A percentile compares a stretch with the other conserved stretches of the same genome.
Conservation (phyloP, 1,284 basidiomycete genomes). For the Irpex sp. region DNA sequence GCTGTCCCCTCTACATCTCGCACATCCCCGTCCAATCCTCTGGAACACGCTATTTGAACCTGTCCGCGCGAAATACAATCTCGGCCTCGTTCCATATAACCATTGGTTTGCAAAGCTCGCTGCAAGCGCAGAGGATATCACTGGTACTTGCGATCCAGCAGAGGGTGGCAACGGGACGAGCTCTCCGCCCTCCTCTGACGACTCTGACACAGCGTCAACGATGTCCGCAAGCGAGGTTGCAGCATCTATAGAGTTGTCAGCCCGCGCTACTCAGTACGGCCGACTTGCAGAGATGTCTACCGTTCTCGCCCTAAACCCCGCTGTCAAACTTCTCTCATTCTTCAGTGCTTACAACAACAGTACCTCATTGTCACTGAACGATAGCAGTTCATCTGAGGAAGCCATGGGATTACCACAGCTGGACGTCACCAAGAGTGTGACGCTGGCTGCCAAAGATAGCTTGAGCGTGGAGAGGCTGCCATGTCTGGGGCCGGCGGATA, state of each 20-base stretch:
- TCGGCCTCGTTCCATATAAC: conserved; percentile 22
- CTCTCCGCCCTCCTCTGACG: too few species aligned
- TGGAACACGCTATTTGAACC: conserved; percentile 9
- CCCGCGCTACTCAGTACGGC: neutral
- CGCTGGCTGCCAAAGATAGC: neutral
- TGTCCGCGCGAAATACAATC: conserved; percentile 16
- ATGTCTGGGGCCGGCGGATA: conserved; percentile 5
- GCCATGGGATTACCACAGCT: conserved; percentile 2
- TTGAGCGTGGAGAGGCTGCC: neutral
- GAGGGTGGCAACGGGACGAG: too few species aligned
- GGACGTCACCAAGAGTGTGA: neutral
- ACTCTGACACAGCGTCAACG: too few species aligned
- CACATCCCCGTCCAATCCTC: conserved; percentile 12
- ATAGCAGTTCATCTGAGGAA: neutral
- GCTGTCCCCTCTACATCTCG: conserved; percentile 12
- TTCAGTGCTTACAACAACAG: conserved; percentile 13
- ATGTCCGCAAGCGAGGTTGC: too few species aligned
- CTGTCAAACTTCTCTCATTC: conserved; percentile 25
- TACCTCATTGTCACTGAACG: neutral
- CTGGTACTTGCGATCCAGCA: too few species aligned
- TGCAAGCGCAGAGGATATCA: neutral
- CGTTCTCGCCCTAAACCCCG: conserved; percentile 23
- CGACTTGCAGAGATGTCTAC: conserved; percentile 14
- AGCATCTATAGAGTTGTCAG: too few species aligned
- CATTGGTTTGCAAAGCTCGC: conserved; percentile 22